Evolutionary conservation across 257 asterid genomes (phyloP).

Genomic region (Ballota nigra): DNA sequence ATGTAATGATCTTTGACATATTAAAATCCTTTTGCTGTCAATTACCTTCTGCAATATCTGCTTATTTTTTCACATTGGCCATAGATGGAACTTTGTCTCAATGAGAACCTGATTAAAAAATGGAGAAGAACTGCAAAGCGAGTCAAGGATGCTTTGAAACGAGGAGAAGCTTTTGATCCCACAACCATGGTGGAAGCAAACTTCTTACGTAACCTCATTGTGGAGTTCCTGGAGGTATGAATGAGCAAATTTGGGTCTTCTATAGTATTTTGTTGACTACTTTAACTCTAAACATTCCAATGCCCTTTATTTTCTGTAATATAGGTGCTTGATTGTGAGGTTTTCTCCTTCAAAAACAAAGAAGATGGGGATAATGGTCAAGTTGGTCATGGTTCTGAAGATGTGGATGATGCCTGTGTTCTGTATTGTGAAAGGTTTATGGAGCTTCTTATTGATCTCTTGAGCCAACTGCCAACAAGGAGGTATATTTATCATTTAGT

Average conservation of each 20-base stretch:
- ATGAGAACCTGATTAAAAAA: conserved; percentile 67
- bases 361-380: conserved; percentile 37
- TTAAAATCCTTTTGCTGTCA: conserved; percentile 5
- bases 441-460: conserved; percentile 97
- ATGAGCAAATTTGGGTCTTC: conserved; percentile 3
- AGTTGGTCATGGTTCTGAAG: conserved; percentile 36
- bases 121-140: conserved; percentile 82
- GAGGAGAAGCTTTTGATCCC: conserved; percentile 53
- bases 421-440: conserved; percentile 94
- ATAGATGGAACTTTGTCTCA: conserved; percentile 86
- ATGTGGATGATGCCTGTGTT: conserved; percentile 65
- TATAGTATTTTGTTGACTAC: conserved; percentile 11
- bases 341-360: conserved; percentile 44
- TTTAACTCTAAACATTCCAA: conserved; percentile 9
- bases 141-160: conserved; percentile 66
- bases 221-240: conserved; percentile 83
- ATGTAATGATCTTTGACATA: not conserved
- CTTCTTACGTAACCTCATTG: conserved; percentile 80
- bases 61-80: conserved; percentile 10
- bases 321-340: conserved; percentile 82
- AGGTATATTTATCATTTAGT: conserved; percentile 48
- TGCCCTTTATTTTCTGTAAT: conserved; percentile 25
- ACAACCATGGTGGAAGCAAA: conserved; percentile 61
- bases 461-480: conserved; percentile 98
- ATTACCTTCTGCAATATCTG: conserved; percentile 15